A percentile compares a stretch with the other conserved stretches of the same genome.
Conservation (phyloP, 257 asterid genomes). For the Ocimum tenuiflorum region DNA sequence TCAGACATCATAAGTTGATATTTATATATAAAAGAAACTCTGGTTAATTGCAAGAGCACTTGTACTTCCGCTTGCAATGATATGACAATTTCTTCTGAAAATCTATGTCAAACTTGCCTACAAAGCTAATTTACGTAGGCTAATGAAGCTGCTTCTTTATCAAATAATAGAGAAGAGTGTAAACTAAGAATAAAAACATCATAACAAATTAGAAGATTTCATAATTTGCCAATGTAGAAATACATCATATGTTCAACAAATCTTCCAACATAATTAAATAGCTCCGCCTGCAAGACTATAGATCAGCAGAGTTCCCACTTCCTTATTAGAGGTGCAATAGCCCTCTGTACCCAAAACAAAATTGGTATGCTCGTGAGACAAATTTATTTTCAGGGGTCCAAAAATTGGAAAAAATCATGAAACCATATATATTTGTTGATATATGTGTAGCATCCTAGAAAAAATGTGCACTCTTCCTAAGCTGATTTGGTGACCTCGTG, state of each 20-base stretch:
- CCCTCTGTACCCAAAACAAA: background rate
- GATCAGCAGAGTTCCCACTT: constrained; percentile 11
- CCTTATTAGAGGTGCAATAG: constrained; percentile 12
- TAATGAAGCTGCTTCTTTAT: constrained; percentile 15
- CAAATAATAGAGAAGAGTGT: too few species aligned
- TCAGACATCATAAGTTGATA: too few species aligned
- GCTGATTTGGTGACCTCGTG: constrained; percentile 75
- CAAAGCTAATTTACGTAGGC: too few species aligned
- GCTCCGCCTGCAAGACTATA: too few species aligned
- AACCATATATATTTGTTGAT: background rate
- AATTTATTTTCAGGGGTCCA: constrained; percentile 12
- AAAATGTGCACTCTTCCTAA: constrained; percentile 23
- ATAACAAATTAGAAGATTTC: background rate
- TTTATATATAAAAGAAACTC: too few species aligned
- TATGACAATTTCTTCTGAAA: too few species aligned
- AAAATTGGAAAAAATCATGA: background rate
- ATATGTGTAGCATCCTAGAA: background rate
- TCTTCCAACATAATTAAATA: background rate
- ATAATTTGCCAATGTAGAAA: background rate
- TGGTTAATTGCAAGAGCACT: too few species aligned
- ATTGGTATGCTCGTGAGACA: background rate
- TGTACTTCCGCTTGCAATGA: too few species aligned
- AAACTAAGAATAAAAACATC: background rate
- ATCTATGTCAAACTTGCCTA: too few species aligned
- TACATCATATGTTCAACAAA: background rate